phyloP scores from a whole-genome alignment of 225 moss, liverwort and hornwort genomes.

The Asterella californica region DNA sequence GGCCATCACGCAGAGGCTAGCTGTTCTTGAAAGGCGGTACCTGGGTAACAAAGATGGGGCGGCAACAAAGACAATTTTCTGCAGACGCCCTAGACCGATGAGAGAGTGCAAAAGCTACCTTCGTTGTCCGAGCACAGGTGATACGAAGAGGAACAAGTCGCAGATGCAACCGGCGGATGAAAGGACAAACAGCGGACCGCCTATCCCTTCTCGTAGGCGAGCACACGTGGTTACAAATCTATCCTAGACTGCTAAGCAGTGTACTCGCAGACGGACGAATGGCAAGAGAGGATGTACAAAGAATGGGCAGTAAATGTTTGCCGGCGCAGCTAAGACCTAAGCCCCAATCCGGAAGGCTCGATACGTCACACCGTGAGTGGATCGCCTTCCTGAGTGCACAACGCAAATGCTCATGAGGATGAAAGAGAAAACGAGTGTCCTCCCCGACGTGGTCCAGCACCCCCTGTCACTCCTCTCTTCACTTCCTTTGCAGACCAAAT shows the following conservation, averaged over 20 bases:
- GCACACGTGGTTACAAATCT: conserved; percentile 20
- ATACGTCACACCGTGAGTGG: conserved; percentile 30
- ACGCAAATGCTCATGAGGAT: conserved; percentile 42
- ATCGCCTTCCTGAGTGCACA: conserved; percentile 30
- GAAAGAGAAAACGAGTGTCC: conserved; percentile 3
- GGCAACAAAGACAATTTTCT: conserved; percentile 6
- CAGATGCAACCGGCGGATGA: conserved; percentile 22
- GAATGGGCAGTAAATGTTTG: conserved; percentile 26
- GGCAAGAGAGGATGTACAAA: conserved; percentile 20
- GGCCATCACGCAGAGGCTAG: background rate
- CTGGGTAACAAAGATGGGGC: background rate
- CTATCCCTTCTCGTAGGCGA: conserved; percentile 16
- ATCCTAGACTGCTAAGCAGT: conserved; percentile 19
- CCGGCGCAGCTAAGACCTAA: conserved; percentile 27
- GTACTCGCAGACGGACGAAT: conserved; percentile 25
- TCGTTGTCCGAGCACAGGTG: conserved; percentile 15
- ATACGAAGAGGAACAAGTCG: conserved; percentile 28
- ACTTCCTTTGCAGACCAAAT: background rate
- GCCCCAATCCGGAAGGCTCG: conserved; percentile 35
- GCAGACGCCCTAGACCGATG: conserved; percentile 10
- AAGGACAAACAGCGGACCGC: conserved; percentile 25
- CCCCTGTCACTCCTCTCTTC: conserved; percentile 3
- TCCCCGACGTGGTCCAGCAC: conserved; percentile 12
- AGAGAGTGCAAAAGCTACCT: conserved; percentile 23
- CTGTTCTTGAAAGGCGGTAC: conserved; percentile 1